These are phyloP conservation scores for Globisporangium uncinulatum DNA, from an alignment of 352 stramenopile genomes.

Conservation along the genomic window DNA sequence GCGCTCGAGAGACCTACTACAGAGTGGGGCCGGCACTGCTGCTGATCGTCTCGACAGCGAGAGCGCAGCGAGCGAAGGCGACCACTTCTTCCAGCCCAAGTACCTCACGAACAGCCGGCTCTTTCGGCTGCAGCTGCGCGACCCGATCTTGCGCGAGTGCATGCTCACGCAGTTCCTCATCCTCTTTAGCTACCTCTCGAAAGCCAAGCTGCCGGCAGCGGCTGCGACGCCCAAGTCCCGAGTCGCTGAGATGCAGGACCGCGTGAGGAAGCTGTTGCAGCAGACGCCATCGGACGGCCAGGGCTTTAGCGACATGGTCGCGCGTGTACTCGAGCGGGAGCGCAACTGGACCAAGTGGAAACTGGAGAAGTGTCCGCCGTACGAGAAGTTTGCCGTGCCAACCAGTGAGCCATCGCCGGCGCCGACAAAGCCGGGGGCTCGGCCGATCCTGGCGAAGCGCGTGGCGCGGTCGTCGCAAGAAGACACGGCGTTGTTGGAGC, in stretches of 20 bases:
- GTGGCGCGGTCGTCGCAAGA: conserved; percentile 4
- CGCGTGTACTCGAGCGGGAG: conserved; percentile 81
- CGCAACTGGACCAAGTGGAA: conserved; percentile 91
- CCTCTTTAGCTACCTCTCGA: conserved; percentile 67
- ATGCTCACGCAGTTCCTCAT: conserved; percentile 88
- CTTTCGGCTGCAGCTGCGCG: conserved; percentile 86
- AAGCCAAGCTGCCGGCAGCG: conserved; percentile 42
- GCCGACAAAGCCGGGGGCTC: conserved; percentile 23
- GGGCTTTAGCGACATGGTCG: conserved; percentile 86
- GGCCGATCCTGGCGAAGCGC: conserved; percentile 19
- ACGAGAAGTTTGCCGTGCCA: conserved; percentile 45
- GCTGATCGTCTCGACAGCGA: background rate
- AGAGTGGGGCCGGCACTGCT: conserved; percentile 5
- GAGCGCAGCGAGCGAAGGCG: conserved; percentile 4
- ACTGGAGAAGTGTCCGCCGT: conserved; percentile 77
- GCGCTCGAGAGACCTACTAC: conserved; percentile 49
- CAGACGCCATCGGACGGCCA: conserved; percentile 85
- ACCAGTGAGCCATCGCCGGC: conserved; percentile 18
- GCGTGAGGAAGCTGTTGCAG: conserved; percentile 72
- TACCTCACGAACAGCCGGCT: conserved; percentile 91
- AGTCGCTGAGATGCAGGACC: conserved; percentile 56
- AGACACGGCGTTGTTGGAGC: conserved; percentile 48
- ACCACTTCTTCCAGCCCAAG: conserved; percentile 90
- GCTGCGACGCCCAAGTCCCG: conserved; percentile 52
- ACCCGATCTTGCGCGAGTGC: conserved; percentile 85